These are phyloP conservation scores for Suillus clintonianus DNA, from an alignment of 768 basidiomycete species.

Conservation along the genomic window DNA sequence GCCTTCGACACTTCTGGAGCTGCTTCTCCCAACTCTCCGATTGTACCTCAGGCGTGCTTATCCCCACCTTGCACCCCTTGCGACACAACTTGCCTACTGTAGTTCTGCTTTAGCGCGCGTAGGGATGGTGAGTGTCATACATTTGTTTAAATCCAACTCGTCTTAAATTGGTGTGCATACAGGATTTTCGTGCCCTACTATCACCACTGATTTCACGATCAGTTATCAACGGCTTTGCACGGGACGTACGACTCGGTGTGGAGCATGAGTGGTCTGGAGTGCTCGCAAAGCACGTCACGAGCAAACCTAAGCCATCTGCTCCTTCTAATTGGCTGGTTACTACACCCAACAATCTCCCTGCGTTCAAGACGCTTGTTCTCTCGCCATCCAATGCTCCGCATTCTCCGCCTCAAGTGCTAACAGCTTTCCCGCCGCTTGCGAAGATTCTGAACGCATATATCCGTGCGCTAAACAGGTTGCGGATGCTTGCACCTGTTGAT, in stretches of 20 bases:
- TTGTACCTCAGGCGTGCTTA: constrained; percentile 60
- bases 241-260: constrained; percentile 37
- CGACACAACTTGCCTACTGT: constrained; percentile 94
- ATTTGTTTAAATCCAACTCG: not conserved
- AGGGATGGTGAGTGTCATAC: constrained; percentile 56
- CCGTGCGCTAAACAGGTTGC: constrained; percentile 74
- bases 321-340: constrained; percentile 59
- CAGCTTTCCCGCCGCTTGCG: constrained; percentile 77
- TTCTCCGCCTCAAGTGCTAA: constrained; percentile 69
- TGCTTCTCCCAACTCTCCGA: constrained; percentile 69
- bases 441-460: constrained; percentile 71
- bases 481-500: constrained; percentile 73
- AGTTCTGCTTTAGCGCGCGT: constrained; percentile 89
- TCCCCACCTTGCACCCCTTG: constrained; percentile 74
- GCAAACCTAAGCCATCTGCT: constrained; percentile 17
- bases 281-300: constrained; percentile 23
- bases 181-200: constrained; percentile 72
- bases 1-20: constrained; percentile 32
- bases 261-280: constrained; percentile 37
- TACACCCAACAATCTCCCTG: constrained; percentile 32
- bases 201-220: constrained; percentile 66
- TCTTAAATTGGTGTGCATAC: constrained; percentile 1
- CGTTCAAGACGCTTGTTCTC: constrained; percentile 20
- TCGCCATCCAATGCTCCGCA: constrained; percentile 44
- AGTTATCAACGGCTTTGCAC: constrained; percentile 55